Evolutionary conservation across 139 green algal genomes (phyloP), one percentile per base, ranked within the genome.

Genomic region (Nannochloris sp.): DNA sequence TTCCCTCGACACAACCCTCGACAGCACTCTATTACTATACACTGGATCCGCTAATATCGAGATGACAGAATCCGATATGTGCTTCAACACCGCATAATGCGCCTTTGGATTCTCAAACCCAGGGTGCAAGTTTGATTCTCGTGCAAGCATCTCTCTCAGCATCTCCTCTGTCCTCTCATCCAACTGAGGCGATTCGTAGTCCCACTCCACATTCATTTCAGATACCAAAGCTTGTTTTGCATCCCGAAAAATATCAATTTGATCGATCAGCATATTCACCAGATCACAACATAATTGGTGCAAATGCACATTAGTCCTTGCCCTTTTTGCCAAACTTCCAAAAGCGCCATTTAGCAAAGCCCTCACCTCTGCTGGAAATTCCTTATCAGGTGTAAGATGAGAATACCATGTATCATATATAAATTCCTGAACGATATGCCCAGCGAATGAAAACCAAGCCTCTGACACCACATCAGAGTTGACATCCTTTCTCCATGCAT

Each of bases 331-430:
- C n/a, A 88, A 45, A 59, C 79, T 65, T 0, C 82, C 87, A 79
- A 95, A 93, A 2, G 63, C 68, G 5, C 56, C 20, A 72, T 95
- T 88, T 6, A 92, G 67, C 36, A 87, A 50, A 29, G 66, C 69
- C 3, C 84, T 73, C 3, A 93, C 71, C 56, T 92, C 79, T 1
- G 81, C 73, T 2, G 87, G 86, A 50, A 93, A 93, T 59, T 90
- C 79, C 2, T 51, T 70, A 72, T 95, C 87, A 2, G 87, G 86
- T 0, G 74, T 85, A 0, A 95, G 51, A n/a, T 61, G 17, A 0
- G 55, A 51, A 28, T 73, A 95, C 82, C 82, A 95, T 0, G 73
- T 70, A 50, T 92, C 86, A 44, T 93, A 93, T 12, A 95, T 53
- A 63, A 87, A 95, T 73, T 91, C 82, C 53, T 91, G 82, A 1